These are phyloP conservation scores for Claviceps sp. DNA, from an alignment of 2,329 filamentous ascomycete genomes.

Conservation along the genomic window DNA sequence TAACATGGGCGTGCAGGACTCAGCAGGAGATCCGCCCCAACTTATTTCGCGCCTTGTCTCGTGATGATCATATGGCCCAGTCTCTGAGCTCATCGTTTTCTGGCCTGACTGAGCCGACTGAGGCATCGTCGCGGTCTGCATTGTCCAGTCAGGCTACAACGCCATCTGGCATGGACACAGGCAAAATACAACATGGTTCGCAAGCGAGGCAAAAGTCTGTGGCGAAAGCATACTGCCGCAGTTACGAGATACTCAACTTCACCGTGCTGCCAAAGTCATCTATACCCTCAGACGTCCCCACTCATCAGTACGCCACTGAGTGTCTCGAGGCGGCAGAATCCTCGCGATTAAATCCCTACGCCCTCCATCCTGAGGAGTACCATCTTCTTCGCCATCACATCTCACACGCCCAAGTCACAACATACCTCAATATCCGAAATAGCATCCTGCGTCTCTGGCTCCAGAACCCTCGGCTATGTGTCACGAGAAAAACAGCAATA, in stretches of 20 bases:
- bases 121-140: slow-evolving; percentile 37
- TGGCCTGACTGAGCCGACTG: slow-evolving; percentile 39
- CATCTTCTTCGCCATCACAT: slow-evolving; percentile 66
- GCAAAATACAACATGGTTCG: slow-evolving; percentile 11
- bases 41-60: slow-evolving; percentile 7
- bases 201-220: slow-evolving; percentile 8
- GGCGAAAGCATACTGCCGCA: slow-evolving; percentile 15
- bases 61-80: slow-evolving; percentile 16
- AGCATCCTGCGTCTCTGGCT: slow-evolving; percentile 85
- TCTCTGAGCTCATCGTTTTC: slow-evolving; percentile 42
- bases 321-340: slow-evolving; percentile 82
- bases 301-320: slow-evolving; percentile 75
- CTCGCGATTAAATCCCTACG: slow-evolving; percentile 79
- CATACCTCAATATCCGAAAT: slow-evolving; percentile 92
- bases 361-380: slow-evolving; percentile 76
- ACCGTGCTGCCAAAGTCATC: slow-evolving; percentile 66
- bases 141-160: slow-evolving; percentile 52
- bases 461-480: slow-evolving; percentile 67
- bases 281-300: slow-evolving; percentile 61
- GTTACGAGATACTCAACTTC: slow-evolving; percentile 28
- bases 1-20: background rate
- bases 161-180: slow-evolving; percentile 31
- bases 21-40: slow-evolving; percentile 9
- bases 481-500: slow-evolving; percentile 73
- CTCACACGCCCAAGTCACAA: slow-evolving; percentile 79